Percentiles rank a stretch among this genome's conserved stretches.
phyloP scores from a whole-genome alignment of 106 monocot species.

The Allium fistulosum region DNA sequence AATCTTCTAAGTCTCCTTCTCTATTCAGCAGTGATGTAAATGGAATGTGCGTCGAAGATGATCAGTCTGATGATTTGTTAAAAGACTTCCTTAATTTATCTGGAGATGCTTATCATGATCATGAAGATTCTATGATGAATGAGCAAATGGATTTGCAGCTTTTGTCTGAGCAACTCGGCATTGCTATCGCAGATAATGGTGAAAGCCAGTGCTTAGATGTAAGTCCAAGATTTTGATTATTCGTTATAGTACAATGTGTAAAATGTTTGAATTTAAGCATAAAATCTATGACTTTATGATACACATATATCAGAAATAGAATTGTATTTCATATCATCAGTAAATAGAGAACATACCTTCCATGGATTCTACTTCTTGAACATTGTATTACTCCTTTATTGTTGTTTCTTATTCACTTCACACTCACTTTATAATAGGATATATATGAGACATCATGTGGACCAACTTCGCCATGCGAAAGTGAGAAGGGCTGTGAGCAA shows the following conservation, averaged over 20 bases:
- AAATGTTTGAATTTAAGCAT: no score
- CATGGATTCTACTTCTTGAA: no score
- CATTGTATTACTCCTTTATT: neutral
- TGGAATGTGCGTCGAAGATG: conserved; percentile 11
- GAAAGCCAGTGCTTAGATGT: conserved; percentile 78
- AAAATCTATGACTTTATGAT: no score
- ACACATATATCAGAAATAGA: no score
- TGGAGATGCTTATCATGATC: conserved; percentile 35
- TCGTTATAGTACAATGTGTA: no score
- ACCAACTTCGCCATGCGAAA: conserved; percentile 13
- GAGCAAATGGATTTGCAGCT: conserved; percentile 88
- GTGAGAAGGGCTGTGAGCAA: conserved; percentile 13
- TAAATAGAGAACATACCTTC: no score
- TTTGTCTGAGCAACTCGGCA: conserved; percentile 91
- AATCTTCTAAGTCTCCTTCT: conserved; percentile 26
- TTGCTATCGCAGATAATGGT: conserved; percentile 72
- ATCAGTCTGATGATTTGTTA: conserved; percentile 33
- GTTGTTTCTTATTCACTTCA: neutral
- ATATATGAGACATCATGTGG: conserved; percentile 56
- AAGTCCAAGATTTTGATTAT: conserved; percentile 7
- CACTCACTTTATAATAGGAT: conserved; percentile 31
- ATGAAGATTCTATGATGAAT: conserved; percentile 17
- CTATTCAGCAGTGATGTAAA: conserved; percentile 21
- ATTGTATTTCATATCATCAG: no score
- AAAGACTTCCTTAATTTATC: conserved; percentile 51